Evolutionary conservation across 331 rosid species (phyloP).

Genomic region (Pyracantha coccinea): DNA sequence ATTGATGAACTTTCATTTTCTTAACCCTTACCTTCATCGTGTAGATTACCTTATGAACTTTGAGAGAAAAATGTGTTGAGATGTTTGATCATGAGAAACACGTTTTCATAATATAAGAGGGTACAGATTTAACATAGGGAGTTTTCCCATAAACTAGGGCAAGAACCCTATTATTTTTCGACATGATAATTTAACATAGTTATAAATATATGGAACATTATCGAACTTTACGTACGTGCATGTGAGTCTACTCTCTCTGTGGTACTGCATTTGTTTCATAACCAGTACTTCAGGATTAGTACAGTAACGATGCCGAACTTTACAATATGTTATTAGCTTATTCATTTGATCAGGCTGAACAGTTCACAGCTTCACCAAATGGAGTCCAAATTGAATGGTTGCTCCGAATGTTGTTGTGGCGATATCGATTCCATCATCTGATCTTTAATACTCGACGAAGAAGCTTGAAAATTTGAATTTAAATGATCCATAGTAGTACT

Average conservation of each 20-base stretch:
- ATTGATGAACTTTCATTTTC: not conserved
- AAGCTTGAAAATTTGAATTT: slow-evolving; percentile 40
- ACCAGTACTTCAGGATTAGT: not conserved
- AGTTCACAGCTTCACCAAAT: slow-evolving; percentile 49
- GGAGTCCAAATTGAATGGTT: slow-evolving; percentile 94
- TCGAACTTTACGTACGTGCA: not conserved
- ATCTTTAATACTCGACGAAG: slow-evolving; percentile 32
- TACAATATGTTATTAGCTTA: not conserved
- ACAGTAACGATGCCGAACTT: not conserved
- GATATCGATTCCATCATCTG: slow-evolving; percentile 28
- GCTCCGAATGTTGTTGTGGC: slow-evolving; percentile 41
- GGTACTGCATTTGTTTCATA: not conserved
- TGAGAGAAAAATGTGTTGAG: not conserved
- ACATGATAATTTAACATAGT: not conserved
- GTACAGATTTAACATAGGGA: not conserved
- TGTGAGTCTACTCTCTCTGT: not conserved
- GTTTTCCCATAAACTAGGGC: not conserved
- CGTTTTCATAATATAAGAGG: not conserved
- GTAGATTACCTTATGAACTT: not conserved
- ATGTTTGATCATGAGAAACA: not conserved
- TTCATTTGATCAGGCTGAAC: not conserved
- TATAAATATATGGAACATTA: not conserved
- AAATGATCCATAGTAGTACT: slow-evolving; percentile 9
- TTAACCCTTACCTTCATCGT: not conserved
- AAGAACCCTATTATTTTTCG: not conserved